Conservation (phyloP, 2,329 filamentous ascomycete species). For the Exophiala lecanii-corni region DNA sequence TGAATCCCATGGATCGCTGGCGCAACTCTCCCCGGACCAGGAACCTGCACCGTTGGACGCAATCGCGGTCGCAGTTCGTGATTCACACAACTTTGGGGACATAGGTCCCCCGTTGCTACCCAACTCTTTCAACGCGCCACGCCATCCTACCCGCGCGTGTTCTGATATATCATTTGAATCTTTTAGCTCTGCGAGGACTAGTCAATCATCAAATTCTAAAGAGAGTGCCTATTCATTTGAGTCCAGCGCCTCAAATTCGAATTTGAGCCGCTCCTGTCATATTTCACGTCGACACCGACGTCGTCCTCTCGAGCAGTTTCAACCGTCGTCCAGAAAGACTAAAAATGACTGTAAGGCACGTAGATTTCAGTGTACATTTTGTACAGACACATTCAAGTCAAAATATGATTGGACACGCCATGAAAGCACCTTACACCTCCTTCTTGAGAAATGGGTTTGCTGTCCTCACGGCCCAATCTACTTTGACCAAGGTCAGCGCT, state of each 20-base stretch:
- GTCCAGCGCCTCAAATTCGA: background rate
- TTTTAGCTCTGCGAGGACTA: background rate
- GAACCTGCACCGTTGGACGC: background rate
- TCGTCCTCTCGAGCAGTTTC: background rate
- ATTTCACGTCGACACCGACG: background rate
- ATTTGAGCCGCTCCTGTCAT: background rate
- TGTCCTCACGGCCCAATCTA: background rate
- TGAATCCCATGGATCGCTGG: background rate
- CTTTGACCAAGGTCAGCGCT: slow-evolving; percentile 25
- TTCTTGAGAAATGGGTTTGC: slow-evolving; percentile 37
- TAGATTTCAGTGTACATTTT: slow-evolving; percentile 45
- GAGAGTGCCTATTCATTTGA: background rate
- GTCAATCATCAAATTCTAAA: background rate
- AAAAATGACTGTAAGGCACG: slow-evolving; percentile 1
- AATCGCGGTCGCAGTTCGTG: background rate
- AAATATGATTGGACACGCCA: slow-evolving; percentile 50
- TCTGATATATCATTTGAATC: slow-evolving; percentile 1
- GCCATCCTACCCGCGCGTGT: background rate
- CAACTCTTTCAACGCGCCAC: background rate
- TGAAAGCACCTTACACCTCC: slow-evolving; percentile 47
- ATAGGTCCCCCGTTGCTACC: background rate
- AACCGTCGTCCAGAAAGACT: background rate
- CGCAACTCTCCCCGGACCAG: background rate
- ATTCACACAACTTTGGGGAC: slow-evolving; percentile 1
- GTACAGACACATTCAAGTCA: slow-evolving; percentile 43